phyloP scores from a whole-genome alignment of 495 filamentous ascomycete genomes.

The Bacidia rubella region DNA sequence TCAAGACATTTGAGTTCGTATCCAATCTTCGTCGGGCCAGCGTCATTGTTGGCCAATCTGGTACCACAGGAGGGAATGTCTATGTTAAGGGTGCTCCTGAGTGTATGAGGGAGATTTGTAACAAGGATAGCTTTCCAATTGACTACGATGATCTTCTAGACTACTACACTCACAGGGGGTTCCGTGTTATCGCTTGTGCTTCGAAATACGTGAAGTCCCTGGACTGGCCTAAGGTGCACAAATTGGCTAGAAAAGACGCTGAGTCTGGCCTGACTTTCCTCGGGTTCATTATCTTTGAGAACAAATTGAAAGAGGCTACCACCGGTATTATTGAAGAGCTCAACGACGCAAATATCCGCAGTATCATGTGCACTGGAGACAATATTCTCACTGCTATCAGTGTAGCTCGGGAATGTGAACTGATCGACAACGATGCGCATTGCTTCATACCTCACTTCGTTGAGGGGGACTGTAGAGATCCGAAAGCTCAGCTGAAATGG shows the following conservation, averaged over 20 bases:
- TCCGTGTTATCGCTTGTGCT: conserved; percentile 94
- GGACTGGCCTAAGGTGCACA: conserved; percentile 87
- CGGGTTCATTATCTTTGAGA: conserved; percentile 97
- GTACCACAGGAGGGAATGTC: conserved; percentile 60
- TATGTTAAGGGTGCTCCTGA: conserved; percentile 97
- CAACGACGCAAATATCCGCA: conserved; percentile 70
- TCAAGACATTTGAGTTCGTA: conserved; percentile 91
- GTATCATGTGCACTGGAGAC: conserved; percentile 96
- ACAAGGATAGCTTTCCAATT: conserved; percentile 63
- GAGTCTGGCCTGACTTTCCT: conserved; percentile 74
- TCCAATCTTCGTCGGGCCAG: conserved; percentile 88
- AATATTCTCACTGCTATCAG: conserved; percentile 97
- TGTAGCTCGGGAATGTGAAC: conserved; percentile 81
- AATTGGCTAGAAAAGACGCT: conserved; percentile 74
- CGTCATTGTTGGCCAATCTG: conserved; percentile 79
- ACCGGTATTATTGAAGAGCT: conserved; percentile 67
- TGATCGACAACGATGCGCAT: conserved; percentile 66
- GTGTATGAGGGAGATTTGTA: conserved; percentile 86
- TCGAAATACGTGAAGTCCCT: conserved; percentile 74
- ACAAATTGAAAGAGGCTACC: conserved; percentile 85
- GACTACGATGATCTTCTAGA: conserved; percentile 81
- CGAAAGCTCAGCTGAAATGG: conserved; percentile 64
- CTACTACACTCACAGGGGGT: conserved; percentile 90
- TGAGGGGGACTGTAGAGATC: conserved; percentile 57
- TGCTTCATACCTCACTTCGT: conserved; percentile 87